Percentiles rank a stretch among this genome's conserved stretches.
Evolutionary conservation across 345 rosid genomes (phyloP).

Genomic region (Excoecaria cochinchinensis): DNA sequence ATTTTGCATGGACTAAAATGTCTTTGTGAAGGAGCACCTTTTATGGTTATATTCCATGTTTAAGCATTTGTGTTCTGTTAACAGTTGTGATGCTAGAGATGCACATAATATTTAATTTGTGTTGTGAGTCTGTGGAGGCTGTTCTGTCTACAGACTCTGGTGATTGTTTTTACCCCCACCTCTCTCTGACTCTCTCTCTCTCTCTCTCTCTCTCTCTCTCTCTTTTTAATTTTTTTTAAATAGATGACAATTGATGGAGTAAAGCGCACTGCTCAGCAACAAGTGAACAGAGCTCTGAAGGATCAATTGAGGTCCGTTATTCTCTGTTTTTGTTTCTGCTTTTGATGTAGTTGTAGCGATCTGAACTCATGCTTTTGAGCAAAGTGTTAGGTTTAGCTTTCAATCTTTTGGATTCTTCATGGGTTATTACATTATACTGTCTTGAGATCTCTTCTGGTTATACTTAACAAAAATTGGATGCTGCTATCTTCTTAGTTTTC

Average conservation of each 20-base stretch:
- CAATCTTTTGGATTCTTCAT: neutral
- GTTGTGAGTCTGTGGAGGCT: neutral
- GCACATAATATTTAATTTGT: neutral
- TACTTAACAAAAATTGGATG: neutral
- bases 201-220: no score
- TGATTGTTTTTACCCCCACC: neutral
- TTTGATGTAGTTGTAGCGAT: neutral
- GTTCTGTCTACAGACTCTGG: conserved; percentile 15
- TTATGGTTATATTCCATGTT: neutral
- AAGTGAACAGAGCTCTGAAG: conserved; percentile 84
- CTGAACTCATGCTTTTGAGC: neutral
- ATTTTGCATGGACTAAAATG: neutral
- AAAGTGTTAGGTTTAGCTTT: neutral
- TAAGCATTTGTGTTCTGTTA: no score
- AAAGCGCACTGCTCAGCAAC: conserved; percentile 93
- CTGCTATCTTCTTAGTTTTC: neutral
- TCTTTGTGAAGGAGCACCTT: neutral
- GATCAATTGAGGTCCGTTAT: conserved; percentile 73
- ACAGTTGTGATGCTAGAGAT: neutral
- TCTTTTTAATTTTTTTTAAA: conserved; percentile 3
- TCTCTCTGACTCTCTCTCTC: no score
- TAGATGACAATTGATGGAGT: conserved; percentile 97
- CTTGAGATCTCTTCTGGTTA: neutral
- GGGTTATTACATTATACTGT: neutral
- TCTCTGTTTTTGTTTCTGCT: neutral